Evolutionary conservation across 768 basidiomycete genomes (phyloP).

Genomic region (Pulveroboletus sp.): DNA sequence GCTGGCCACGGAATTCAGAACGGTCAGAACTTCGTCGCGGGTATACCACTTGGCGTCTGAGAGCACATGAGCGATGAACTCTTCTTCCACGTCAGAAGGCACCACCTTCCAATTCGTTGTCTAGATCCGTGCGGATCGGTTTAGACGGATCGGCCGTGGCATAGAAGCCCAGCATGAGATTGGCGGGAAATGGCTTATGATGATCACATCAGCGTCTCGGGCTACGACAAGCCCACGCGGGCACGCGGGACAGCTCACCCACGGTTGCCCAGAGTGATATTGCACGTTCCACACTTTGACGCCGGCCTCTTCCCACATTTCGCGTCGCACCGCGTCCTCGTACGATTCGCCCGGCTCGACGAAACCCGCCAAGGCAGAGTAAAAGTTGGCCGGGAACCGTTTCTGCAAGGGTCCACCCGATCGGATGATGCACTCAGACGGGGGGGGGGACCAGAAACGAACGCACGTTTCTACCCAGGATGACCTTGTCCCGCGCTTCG

Average conservation of each 20-base stretch:
- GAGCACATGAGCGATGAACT: conserved; percentile 1
- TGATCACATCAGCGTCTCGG: too few species aligned
- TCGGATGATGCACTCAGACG: too few species aligned
- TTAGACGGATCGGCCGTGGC: conserved; percentile 70
- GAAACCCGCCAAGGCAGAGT: conserved; percentile 91
- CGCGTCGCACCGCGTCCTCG: conserved; percentile 88
- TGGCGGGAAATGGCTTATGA: conserved; percentile 94
- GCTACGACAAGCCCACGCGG: too few species aligned
- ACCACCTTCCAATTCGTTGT: conserved; percentile 89
- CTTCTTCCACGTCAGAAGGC: not conserved
- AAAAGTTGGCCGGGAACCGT: conserved; percentile 66
- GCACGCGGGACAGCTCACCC: too few species aligned
- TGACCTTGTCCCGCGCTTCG: conserved; percentile 72
- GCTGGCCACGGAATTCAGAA: conserved; percentile 41
- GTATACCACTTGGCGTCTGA: conserved; percentile 89
- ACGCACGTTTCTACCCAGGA: conserved; percentile 83
- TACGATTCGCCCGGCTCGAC: conserved; percentile 92
- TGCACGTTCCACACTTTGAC: conserved; percentile 77
- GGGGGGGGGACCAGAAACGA: too few species aligned
- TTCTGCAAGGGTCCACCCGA: conserved; percentile 43
- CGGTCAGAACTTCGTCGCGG: conserved; percentile 61
- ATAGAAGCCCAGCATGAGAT: conserved; percentile 88
- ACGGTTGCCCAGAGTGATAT: conserved; percentile 86
- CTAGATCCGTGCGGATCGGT: conserved; percentile 78
- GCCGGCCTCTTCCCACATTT: conserved; percentile 96